Evolutionary conservation across 768 basidiomycete species (phyloP).

Genomic region (Cantharellus cinnabarinus): DNA sequence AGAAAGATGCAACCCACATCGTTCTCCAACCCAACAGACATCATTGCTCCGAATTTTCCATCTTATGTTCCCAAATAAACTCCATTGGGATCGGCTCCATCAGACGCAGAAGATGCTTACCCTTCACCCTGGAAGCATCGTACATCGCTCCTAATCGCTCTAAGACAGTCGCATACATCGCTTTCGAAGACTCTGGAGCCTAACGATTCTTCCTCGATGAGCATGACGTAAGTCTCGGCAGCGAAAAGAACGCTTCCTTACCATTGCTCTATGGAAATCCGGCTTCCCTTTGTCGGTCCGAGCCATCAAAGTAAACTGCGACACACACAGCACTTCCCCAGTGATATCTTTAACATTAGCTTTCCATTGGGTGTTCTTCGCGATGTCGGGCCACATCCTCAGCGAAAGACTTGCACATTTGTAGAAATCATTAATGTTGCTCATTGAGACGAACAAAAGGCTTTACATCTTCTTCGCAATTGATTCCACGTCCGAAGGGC

Average conservation of each 20-base stretch:
- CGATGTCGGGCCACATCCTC: conserved; percentile 46
- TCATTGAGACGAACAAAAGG: background rate
- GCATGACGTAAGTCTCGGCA: no score
- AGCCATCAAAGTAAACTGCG: conserved; percentile 82
- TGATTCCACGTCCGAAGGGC: conserved; percentile 41
- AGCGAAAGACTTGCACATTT: conserved; percentile 35
- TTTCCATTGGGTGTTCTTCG: conserved; percentile 60
- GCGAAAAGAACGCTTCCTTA: conserved; percentile 13
- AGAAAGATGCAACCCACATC: conserved; percentile 32
- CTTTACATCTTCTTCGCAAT: conserved; percentile 70
- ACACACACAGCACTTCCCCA: conserved; percentile 84
- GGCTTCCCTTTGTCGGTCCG: conserved; percentile 79
- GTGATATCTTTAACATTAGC: conserved; percentile 66
- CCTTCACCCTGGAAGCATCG: conserved; percentile 58
- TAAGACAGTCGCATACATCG: conserved; percentile 54
- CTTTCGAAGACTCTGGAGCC: conserved; percentile 45
- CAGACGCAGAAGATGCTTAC: conserved; percentile 19
- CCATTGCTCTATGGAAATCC: conserved; percentile 90
- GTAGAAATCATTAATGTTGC: background rate
- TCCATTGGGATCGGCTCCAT: background rate
- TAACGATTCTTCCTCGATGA: conserved; percentile 14
- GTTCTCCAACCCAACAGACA: conserved; percentile 73
- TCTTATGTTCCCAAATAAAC: conserved; percentile 26
- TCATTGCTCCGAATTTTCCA: conserved; percentile 92
- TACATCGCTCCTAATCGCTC: conserved; percentile 46